Conservation (phyloP, 208 protist species). For the Trichomonas vaginalis region DNA sequence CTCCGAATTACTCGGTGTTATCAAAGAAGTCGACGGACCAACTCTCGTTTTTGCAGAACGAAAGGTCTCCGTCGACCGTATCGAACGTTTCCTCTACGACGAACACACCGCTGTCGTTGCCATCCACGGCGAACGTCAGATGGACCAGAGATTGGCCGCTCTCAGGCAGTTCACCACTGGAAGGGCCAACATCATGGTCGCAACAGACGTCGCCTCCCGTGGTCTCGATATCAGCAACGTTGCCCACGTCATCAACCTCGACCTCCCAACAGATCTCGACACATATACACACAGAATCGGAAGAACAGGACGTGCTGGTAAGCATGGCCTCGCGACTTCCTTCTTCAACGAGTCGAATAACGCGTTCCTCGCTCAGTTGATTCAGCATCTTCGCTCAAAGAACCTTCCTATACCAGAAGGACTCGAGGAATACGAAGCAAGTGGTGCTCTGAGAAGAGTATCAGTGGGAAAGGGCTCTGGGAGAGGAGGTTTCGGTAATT, state of each 20-base stretch:
- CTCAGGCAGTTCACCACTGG: slow-evolving; percentile 59
- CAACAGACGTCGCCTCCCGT: slow-evolving; percentile 88
- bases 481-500: neutral
- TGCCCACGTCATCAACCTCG: slow-evolving; percentile 87
- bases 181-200: slow-evolving; percentile 66
- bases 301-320: slow-evolving; percentile 84
- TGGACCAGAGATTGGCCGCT: slow-evolving; percentile 54
- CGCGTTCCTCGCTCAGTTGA: neutral
- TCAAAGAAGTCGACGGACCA: slow-evolving; percentile 28
- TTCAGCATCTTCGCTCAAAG: neutral
- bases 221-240: slow-evolving; percentile 91
- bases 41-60: slow-evolving; percentile 85
- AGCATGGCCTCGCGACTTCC: slow-evolving; percentile 22
- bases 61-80: slow-evolving; percentile 78
- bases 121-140: slow-evolving; percentile 72
- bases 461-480: neutral
- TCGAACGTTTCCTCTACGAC: slow-evolving; percentile 69
- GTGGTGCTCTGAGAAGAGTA: neutral
- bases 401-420: neutral
- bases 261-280: slow-evolving; percentile 86
- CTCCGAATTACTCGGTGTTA: slow-evolving; percentile 37
- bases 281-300: slow-evolving; percentile 99
- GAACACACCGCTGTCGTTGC: slow-evolving; percentile 58
- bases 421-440: neutral
- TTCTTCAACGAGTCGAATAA: neutral